These are phyloP conservation scores for Wilhelminamyces savonicus DNA, from an alignment of 805 yeast species.

Conservation along the genomic window DNA sequence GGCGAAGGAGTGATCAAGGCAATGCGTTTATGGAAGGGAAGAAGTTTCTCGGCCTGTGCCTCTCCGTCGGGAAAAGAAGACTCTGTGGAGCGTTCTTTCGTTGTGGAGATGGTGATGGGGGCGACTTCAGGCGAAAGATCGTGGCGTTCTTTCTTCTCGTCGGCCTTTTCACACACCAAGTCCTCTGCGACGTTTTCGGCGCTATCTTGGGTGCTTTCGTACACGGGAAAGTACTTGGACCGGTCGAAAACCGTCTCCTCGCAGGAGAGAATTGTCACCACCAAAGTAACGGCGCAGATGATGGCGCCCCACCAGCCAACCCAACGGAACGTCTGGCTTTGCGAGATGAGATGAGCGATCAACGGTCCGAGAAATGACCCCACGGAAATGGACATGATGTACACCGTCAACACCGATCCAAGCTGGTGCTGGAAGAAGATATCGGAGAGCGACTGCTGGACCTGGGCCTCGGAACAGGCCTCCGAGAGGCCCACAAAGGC, in stretches of 20 bases:
- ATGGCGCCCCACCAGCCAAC: constrained; percentile 67
- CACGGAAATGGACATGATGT: constrained; percentile 66
- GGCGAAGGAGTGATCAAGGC: constrained; percentile 50
- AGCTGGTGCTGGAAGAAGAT: constrained; percentile 73
- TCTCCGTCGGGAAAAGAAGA: constrained; percentile 1
- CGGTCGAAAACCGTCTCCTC: constrained; percentile 66
- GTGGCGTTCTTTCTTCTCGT: too few relatives aligned
- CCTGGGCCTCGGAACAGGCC: constrained; percentile 70
- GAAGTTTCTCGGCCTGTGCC: constrained; percentile 10
- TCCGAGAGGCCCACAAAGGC: constrained; percentile 76
- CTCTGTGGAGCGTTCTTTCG: too few relatives aligned
- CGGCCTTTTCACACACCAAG: too few relatives aligned
- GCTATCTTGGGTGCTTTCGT: too few relatives aligned
- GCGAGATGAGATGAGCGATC: constrained; percentile 67
- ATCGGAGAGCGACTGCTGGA: constrained; percentile 63
- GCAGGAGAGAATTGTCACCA: constrained; percentile 51
- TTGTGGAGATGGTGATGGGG: too few relatives aligned
- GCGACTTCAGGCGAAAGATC: too few relatives aligned
- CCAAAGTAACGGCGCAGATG: constrained; percentile 42
- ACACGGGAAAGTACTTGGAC: constrained; percentile 17
- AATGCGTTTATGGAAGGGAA: constrained; percentile 41
- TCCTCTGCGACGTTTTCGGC: too few relatives aligned
- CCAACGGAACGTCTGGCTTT: constrained; percentile 66
- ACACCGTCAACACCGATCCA: constrained; percentile 65
- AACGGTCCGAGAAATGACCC: constrained; percentile 79